These are phyloP conservation scores for Eutypella sp. DNA, from an alignment of 2,329 filamentous ascomycete species.

Conservation along the genomic window DNA sequence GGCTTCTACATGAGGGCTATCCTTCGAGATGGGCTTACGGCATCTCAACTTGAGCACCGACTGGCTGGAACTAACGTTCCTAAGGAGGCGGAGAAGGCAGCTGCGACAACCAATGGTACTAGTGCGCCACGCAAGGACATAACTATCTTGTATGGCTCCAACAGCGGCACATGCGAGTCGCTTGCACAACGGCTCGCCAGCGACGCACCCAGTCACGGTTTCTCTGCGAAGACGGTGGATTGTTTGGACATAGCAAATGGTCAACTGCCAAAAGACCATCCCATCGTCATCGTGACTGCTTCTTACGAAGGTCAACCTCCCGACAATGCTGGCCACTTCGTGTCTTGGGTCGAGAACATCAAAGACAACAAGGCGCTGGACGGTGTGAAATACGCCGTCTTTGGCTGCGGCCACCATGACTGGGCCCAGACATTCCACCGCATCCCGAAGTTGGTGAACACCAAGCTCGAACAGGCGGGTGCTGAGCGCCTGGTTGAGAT, in stretches of 20 bases:
- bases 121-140: conserved; percentile 37
- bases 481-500: conserved; percentile 41
- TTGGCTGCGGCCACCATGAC: conserved; percentile 57
- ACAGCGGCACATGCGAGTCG: conserved; percentile 69
- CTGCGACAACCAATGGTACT: conserved; percentile 1
- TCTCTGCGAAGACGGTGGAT: conserved; percentile 46
- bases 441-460: conserved; percentile 49
- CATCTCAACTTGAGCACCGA: conserved; percentile 41
- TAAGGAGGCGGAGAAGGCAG: conserved; percentile 7
- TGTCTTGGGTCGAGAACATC: conserved; percentile 57
- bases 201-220: conserved; percentile 56
- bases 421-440: conserved; percentile 50
- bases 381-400: conserved; percentile 61
- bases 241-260: conserved; percentile 58
- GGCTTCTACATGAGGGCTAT: conserved; percentile 48
- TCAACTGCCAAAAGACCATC: conserved; percentile 53
- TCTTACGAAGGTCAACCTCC: conserved; percentile 72
- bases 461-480: conserved; percentile 40
- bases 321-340: conserved; percentile 66
- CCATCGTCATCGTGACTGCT: conserved; percentile 62
- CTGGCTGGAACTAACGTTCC: conserved; percentile 29
- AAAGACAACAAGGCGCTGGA: conserved; percentile 44
- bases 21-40: conserved; percentile 39
- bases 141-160: conserved; percentile 68
- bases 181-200: conserved; percentile 59